These are phyloP conservation scores for Cicer arietinum DNA, from an alignment of 306 rosid species.

Conservation along the genomic window DNA sequence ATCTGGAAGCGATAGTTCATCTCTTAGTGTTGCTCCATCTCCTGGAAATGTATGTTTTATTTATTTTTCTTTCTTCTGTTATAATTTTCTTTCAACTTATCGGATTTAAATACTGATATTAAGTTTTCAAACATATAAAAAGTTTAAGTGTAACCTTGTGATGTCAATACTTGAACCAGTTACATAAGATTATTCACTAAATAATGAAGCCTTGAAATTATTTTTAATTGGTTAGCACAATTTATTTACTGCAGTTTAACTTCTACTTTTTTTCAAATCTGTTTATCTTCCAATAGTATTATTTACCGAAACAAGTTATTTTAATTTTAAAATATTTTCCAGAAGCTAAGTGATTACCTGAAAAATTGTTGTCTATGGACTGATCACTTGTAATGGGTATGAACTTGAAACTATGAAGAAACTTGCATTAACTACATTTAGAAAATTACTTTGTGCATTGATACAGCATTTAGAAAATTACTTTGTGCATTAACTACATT, in stretches of 20 bases:
- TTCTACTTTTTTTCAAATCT: constrained; percentile 8
- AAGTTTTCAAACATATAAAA: not conserved
- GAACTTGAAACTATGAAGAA: too few species aligned
- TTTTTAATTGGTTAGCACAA: constrained; percentile 12
- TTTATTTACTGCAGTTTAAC: constrained; percentile 6
- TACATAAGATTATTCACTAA: constrained; percentile 9
- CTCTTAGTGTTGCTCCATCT: constrained; percentile 57
- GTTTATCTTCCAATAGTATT: constrained; percentile 7
- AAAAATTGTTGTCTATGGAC: constrained; percentile 8
- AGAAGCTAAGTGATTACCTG: not conserved
- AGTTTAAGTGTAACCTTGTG: constrained; percentile 33
- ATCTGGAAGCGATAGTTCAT: constrained; percentile 69
- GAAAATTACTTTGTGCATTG: too few species aligned
- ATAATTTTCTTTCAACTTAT: constrained; percentile 5
- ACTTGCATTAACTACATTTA: too few species aligned
- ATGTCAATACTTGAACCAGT: not conserved
- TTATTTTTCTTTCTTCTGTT: not conserved
- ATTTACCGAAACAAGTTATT: not conserved
- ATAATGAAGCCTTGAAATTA: not conserved
- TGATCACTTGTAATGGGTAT: constrained; percentile 14
- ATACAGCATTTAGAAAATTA: too few species aligned
- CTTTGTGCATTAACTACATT: too few species aligned
- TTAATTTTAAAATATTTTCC: constrained; percentile 25
- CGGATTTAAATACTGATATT: constrained; percentile 13
- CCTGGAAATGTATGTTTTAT: constrained; percentile 69